Evolutionary conservation across 2,329 filamentous ascomycete species (phyloP).

Genomic region (Arthroderma sp.): DNA sequence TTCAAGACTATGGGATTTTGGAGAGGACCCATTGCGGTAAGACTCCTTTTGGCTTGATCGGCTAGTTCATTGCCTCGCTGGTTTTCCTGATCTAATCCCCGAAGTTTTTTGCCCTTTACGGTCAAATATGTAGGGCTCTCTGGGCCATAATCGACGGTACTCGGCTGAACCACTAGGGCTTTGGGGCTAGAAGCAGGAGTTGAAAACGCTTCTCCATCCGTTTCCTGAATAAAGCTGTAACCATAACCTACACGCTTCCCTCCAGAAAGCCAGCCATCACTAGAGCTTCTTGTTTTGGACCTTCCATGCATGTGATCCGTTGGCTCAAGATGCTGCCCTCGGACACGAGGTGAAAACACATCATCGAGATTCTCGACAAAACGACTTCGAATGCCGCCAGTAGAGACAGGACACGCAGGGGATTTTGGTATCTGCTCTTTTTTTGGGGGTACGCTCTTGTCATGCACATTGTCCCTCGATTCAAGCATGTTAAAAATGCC

Average conservation of each 20-base stretch:
- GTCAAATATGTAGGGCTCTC: too few relatives aligned
- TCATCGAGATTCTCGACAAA: slow-evolving; percentile 22
- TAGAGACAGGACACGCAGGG: neutral
- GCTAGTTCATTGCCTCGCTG: too few relatives aligned
- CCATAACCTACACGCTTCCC: slow-evolving; percentile 29
- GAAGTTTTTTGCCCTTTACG: too few relatives aligned
- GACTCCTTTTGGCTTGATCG: too few relatives aligned
- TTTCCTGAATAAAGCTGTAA: slow-evolving; percentile 21
- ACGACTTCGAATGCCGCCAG: slow-evolving; percentile 15
- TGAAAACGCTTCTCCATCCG: slow-evolving; percentile 10
- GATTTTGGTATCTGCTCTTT: neutral
- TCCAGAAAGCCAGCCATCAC: slow-evolving; percentile 30
- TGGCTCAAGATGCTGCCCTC: neutral
- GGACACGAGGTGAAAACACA: neutral
- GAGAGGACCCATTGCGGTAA: too few relatives aligned
- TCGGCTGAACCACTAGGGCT: too few relatives aligned
- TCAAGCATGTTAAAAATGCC: neutral
- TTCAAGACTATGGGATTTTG: too few relatives aligned
- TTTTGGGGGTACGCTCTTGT: slow-evolving; percentile 1
- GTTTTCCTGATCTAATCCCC: too few relatives aligned
- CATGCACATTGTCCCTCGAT: neutral
- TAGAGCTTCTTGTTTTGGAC: slow-evolving; percentile 11
- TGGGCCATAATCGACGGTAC: too few relatives aligned
- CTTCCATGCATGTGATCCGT: neutral
- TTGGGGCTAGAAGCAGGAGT: too few relatives aligned